These are phyloP conservation scores for Populus nigra DNA, from an alignment of 345 rosid species.

Conservation along the genomic window DNA sequence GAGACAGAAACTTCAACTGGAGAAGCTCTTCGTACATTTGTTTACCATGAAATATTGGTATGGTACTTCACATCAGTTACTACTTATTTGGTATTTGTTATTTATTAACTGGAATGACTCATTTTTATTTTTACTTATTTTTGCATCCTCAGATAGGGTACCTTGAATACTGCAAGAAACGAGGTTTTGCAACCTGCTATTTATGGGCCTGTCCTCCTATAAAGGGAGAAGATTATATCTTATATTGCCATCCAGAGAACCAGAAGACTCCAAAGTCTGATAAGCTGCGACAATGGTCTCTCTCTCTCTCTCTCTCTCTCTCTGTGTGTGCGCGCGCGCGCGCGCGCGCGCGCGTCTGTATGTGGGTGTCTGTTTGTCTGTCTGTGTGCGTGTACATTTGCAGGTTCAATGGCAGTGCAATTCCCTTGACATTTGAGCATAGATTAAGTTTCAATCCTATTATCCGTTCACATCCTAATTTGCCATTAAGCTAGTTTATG, in stretches of 20 bases:
- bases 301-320: no score
- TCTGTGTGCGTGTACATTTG: no score
- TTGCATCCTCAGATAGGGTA: slow-evolving; percentile 25
- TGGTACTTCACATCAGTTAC: not conserved
- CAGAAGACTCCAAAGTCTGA: slow-evolving; percentile 37
- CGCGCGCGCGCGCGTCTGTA: not conserved
- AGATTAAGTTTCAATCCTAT: no score
- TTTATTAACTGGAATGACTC: not conserved
- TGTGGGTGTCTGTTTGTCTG: no score
- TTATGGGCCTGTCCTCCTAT: slow-evolving; percentile 37
- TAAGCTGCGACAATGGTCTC: slow-evolving; percentile 28
- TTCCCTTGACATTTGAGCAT: no score
- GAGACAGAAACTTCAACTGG: slow-evolving; percentile 18
- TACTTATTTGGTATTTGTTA: not conserved
- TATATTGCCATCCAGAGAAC: slow-evolving; percentile 30
- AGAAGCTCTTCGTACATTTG: slow-evolving; percentile 36
- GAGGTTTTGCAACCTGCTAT: slow-evolving; percentile 31
- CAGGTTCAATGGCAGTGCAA: no score
- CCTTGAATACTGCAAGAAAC: slow-evolving; percentile 33
- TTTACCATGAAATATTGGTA: slow-evolving; percentile 35
- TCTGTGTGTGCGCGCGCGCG: not conserved
- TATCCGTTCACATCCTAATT: no score
- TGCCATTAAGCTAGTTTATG: no score
- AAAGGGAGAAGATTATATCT: slow-evolving; percentile 35
- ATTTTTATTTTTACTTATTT: not conserved